A percentile compares a stretch with the other conserved stretches of the same genome.
Conservation (phyloP, 768 basidiomycete species). For the Suillus brevipes region DNA sequence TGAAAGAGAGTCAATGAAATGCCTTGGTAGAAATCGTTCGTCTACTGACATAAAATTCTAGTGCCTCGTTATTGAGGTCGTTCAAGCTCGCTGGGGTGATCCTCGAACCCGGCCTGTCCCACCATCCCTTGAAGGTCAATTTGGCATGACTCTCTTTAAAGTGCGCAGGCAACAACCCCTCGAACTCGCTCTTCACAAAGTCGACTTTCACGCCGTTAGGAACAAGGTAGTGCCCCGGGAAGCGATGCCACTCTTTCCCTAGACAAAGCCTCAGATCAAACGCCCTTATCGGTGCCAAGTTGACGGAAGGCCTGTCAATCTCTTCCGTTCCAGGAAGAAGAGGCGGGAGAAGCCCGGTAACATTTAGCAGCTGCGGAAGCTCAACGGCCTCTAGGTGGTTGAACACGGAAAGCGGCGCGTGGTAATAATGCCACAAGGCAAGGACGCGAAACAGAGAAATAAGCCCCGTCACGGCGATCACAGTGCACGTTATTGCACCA, state of each 20-base stretch:
- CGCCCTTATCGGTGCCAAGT: conserved; percentile 64
- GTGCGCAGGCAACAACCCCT: conserved; percentile 84
- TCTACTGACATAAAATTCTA: conserved; percentile 70
- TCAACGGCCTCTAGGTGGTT: conserved; percentile 74
- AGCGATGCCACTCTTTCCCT: conserved; percentile 96
- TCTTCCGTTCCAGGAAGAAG: conserved; percentile 43
- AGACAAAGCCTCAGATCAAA: conserved; percentile 80
- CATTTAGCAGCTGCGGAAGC: conserved; percentile 79
- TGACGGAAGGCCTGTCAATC: conserved; percentile 49
- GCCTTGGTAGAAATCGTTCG: conserved; percentile 3
- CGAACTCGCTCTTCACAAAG: conserved; percentile 91
- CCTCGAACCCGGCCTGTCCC: conserved; percentile 56
- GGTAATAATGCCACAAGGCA: conserved; percentile 88
- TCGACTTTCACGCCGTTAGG: conserved; percentile 81
- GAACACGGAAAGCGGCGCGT: conserved; percentile 76
- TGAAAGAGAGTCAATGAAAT: conserved; percentile 26
- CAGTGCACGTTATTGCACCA: conserved; percentile 67
- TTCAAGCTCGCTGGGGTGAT: conserved; percentile 70
- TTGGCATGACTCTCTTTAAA: conserved; percentile 45
- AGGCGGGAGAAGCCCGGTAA: conserved; percentile 59
- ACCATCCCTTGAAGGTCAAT: conserved; percentile 14
- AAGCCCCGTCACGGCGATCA: conserved; percentile 63
- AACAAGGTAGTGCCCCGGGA: conserved; percentile 87
- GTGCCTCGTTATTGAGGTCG: conserved; percentile 82
- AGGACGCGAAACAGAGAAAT: conserved; percentile 79